phyloP scores from a whole-genome alignment of 2,329 filamentous ascomycete genomes.

The Chrysoporthe puriensis region DNA sequence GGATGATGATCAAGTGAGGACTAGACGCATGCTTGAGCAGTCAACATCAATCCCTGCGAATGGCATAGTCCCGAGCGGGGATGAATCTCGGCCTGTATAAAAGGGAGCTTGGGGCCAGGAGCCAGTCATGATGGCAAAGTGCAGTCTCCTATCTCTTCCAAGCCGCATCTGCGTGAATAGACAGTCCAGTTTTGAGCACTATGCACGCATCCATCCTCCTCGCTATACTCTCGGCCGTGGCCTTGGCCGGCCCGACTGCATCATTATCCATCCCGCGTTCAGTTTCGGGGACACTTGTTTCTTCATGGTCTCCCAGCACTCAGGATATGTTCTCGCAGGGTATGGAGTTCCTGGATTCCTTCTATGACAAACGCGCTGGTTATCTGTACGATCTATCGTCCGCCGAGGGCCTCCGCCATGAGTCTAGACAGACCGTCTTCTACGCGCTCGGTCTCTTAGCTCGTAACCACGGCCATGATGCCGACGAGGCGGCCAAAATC shows the following conservation, averaged over 20 bases:
- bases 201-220: background rate
- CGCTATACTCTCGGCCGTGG: background rate
- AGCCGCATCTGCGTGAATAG: background rate
- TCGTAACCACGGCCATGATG: constrained; percentile 54
- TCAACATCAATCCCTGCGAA: background rate
- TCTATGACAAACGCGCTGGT: constrained; percentile 54
- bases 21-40: no score
- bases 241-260: background rate
- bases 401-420: constrained; percentile 56
- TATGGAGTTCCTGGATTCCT: constrained; percentile 58
- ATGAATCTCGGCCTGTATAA: background rate
- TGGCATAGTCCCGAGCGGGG: background rate
- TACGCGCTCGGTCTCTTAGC: constrained; percentile 63
- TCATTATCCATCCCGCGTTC: background rate
- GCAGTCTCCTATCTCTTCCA: background rate
- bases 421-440: constrained; percentile 60
- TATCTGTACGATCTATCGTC: constrained; percentile 53
- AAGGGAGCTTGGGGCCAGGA: background rate
- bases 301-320: constrained; percentile 1
- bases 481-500: constrained; percentile 54
- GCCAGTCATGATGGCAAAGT: background rate
- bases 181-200: background rate
- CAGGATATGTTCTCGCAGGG: constrained; percentile 48
- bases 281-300: background rate
- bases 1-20: no score